phyloP scores from a whole-genome alignment of 805 yeast genomes.

The Suhomyces vadensis region DNA sequence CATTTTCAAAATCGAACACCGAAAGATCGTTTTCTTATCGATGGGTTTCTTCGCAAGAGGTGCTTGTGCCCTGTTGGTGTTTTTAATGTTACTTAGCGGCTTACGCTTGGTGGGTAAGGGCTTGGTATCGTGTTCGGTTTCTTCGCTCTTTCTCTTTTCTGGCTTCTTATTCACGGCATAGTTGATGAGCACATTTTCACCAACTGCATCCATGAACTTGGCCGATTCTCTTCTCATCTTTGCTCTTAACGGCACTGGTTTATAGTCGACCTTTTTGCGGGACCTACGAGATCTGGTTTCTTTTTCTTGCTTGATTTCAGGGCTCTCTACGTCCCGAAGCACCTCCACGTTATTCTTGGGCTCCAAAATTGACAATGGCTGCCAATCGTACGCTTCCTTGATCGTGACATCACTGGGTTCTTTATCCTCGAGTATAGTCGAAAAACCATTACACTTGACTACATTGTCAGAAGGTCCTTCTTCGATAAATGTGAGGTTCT shows the following conservation, averaged over 20 bases:
- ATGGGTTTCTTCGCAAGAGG: neutral
- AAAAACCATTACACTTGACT: neutral
- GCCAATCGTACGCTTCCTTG: no score
- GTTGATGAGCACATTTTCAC: constrained; percentile 26
- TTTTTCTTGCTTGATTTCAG: constrained; percentile 2
- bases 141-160: neutral
- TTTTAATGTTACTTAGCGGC: neutral
- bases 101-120: neutral
- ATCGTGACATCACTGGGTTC: constrained; percentile 2
- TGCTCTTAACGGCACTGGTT: constrained; percentile 62
- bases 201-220: constrained; percentile 61
- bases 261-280: constrained; percentile 62
- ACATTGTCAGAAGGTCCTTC: neutral
- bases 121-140: constrained; percentile 3
- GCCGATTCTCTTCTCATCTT: constrained; percentile 70
- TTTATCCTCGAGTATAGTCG: constrained; percentile 6
- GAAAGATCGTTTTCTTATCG: constrained; percentile 2
- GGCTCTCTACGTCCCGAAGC: neutral
- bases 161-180: constrained; percentile 10
- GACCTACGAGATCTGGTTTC: constrained; percentile 46
- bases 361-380: no score
- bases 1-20: constrained; percentile 13
- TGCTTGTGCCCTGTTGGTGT: neutral
- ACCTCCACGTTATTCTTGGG: neutral
- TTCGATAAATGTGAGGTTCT: constrained; percentile 2